phyloP scores from a whole-genome alignment of 1,139 yeast species.

The Spencermartinsiella ligniputridi region DNA sequence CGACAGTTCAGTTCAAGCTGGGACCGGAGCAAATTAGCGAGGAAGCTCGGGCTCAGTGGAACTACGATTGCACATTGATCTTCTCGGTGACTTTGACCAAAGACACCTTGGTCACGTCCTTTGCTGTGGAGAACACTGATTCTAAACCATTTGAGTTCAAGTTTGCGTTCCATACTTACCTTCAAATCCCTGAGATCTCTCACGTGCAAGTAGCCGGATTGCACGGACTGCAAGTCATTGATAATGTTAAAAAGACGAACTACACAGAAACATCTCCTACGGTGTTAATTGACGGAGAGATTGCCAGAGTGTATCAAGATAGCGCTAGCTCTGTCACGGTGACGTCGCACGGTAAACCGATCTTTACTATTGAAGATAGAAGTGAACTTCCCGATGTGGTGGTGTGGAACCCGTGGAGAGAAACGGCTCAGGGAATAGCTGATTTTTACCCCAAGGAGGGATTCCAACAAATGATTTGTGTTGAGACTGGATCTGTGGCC shows the following conservation, averaged over 20 bases:
- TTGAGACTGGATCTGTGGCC: conserved; percentile 87
- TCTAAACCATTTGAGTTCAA: conserved; percentile 67
- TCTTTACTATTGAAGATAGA: conserved; percentile 58
- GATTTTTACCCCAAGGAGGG: conserved; percentile 88
- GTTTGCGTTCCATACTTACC: conserved; percentile 94
- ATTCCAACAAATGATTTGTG: conserved; percentile 80
- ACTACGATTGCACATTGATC: conserved; percentile 68
- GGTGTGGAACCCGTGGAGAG: conserved; percentile 97
- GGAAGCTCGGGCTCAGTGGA: conserved; percentile 53
- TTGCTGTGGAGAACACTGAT: conserved; percentile 74
- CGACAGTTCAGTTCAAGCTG: conserved; percentile 81
- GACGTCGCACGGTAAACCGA: conserved; percentile 66
- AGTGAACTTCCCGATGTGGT: conserved; percentile 77
- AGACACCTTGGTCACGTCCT: conserved; percentile 53
- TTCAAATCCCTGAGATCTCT: conserved; percentile 67
- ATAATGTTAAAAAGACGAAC: conserved; percentile 61
- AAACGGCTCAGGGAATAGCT: conserved; percentile 71
- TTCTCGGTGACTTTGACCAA: conserved; percentile 56
- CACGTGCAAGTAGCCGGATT: conserved; percentile 74
- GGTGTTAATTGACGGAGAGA: conserved; percentile 68
- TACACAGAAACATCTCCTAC: conserved; percentile 62
- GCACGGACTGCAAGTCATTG: conserved; percentile 64
- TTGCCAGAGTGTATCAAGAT: conserved; percentile 72
- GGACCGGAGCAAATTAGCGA: conserved; percentile 73
- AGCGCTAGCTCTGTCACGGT: conserved; percentile 46